Base-by-base conservation (phyloP, 805 yeast genomes). In the Metschnikowia peoriensis region DNA sequence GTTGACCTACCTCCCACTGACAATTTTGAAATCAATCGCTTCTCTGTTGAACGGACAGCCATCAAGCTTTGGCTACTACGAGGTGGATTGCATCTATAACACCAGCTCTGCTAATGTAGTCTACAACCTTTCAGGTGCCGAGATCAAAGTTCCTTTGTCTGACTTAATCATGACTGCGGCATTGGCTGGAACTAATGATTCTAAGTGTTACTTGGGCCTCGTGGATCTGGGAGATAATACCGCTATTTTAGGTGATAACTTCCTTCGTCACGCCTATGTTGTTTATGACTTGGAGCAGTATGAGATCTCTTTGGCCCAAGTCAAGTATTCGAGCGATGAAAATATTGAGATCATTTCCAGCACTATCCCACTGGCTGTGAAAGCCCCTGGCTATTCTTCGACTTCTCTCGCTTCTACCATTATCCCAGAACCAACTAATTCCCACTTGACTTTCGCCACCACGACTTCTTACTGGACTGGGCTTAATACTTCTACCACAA, bases 211-310 rank as follows among this genome's bases (percentile, higher is more conserved):
- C 43, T 61, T 69, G 51, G 69, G 70, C 6, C 54, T 68, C 22
- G 44, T 65, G 32, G 57, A 49, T 9, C 67, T 64, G 16, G n/a
- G 34, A 15, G 44, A 29, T 15, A 51, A 66, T 37, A 73, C 83
- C 49, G 55, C 68, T 17, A 73, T 84, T 47, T 69, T 87, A 28
- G 93, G 93, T 12, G 90, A 85, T 62, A 76, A 79, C 41, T 79
- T 86, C 63, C 67, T 87, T 57, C 73, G 88, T 50, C 76, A 80
- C 52, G 83, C 84, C 2, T 86, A 85, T 64, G 76, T 82, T 28
- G 88, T 84, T n/a, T 84, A 78, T 66, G 87, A 86, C 65, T 67
- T 84, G 48, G 88, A 82, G 28, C 77, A 78, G 60, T 67, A 66
- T 42, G 74, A 80, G 60, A 70, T 86, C 38, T 81, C 87, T 2